Base-by-base conservation (phyloP, 2,329 filamentous ascomycete genomes). In the Fusarium concolor region DNA sequence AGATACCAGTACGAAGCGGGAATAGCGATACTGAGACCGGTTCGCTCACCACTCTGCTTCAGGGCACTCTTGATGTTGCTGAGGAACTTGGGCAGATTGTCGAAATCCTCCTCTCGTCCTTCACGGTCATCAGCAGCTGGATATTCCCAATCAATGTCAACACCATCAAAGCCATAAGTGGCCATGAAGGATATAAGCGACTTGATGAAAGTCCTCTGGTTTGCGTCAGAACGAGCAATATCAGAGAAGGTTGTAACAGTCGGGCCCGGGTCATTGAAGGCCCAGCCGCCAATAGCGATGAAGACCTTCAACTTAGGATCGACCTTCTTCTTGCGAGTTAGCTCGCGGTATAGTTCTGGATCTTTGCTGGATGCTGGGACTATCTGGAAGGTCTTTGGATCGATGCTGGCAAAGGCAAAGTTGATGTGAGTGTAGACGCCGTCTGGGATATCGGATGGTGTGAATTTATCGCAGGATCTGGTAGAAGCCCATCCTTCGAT, bases 281-380 rank as follows among this genome's bases (percentile, higher is more conserved):
- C 69, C 76, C 78, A 83, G 0, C 83, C 82, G 2, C 81, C 81
- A 7, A 84, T 59, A 6, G 45, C 3, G 3, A 56, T 56, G 3
- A 51, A 56, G 1, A 43, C n/a, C n/a, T 56, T 56, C 0, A 56
- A 6, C 0, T 37, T 41, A 0, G 44, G 38, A n/a, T 56, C 37
- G 1, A 56, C 33, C 4, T n/a, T 50, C 28, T 56, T 56, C 4
- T 55, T 47, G 10, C 18, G n/a, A 5, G 18, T 12, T 2, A 55
- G 18, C 5, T 46, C 18, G 4, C 26, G 24, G 6, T 55, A 55
- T 7, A 46, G 12, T 1, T 1, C 5, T 2, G 42, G 42, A 3
- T 47, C 52, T 6, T 55, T 47, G 0, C 26, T 51, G 1, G 26
- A 51, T 17, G 26, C n/a, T 2, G 37, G 37, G 0, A 15, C 10